Conservation (phyloP, 208 protist genomes). For the Crithidia fasciculata region DNA sequence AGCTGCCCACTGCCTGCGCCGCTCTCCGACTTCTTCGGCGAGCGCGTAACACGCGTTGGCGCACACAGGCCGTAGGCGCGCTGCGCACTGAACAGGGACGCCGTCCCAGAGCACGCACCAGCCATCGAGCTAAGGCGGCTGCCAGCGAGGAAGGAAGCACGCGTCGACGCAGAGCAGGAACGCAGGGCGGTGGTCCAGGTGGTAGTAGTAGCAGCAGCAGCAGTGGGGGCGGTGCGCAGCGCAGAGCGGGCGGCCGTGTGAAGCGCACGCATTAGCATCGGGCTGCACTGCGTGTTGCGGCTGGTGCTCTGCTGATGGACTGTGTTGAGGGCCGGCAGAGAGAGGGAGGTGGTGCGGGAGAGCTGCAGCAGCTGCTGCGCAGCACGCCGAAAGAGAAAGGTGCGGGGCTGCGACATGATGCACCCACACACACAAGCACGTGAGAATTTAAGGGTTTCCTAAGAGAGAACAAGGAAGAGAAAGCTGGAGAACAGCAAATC, state of each 20-base stretch:
- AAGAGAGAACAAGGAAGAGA: not conserved
- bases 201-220: not conserved
- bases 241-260: not conserved
- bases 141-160: conserved; percentile 21
- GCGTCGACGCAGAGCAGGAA: not conserved
- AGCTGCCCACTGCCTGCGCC: conserved; percentile 38
- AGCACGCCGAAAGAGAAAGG: not conserved
- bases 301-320: not conserved
- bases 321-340: not conserved
- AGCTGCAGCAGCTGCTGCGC: conserved; percentile 14
- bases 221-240: not conserved
- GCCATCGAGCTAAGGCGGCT: not conserved
- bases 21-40: conserved; percentile 13
- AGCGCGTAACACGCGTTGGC: not conserved
- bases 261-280: not conserved
- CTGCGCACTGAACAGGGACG: conserved; percentile 1
- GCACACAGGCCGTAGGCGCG: conserved; percentile 16
- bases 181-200: not conserved
- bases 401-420: conserved; percentile 14
- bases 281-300: not conserved
- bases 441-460: not conserved
- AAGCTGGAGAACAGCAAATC: not conserved
- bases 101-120: not conserved
- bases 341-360: not conserved
- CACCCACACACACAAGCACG: conserved; percentile 1